Evolutionary conservation across 495 filamentous ascomycete species (phyloP).

Genomic region (Bombardia bombarda): DNA sequence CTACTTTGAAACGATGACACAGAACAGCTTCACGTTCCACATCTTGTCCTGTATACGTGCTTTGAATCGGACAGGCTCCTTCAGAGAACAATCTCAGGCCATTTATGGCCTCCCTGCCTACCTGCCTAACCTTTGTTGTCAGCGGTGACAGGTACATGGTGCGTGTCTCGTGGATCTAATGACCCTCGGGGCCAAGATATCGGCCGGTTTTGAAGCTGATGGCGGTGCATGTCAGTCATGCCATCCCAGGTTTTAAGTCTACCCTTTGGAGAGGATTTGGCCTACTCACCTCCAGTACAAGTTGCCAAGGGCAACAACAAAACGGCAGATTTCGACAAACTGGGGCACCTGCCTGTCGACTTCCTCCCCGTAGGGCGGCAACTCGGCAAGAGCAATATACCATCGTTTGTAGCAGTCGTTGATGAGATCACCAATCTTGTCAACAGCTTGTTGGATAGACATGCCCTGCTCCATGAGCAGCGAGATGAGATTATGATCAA

Average conservation of each 20-base stretch:
- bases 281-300: slow-evolving; percentile 7
- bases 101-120: too few relatives aligned
- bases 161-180: too few relatives aligned
- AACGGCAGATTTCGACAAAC: slow-evolving; percentile 3
- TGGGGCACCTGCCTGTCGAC: slow-evolving; percentile 2
- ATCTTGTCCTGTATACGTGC: too few relatives aligned
- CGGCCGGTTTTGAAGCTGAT: too few relatives aligned
- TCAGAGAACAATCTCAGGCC: too few relatives aligned
- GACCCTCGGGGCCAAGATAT: too few relatives aligned
- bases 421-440: slow-evolving; percentile 1
- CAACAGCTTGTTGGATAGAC: slow-evolving; percentile 3
- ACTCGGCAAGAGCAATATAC: slow-evolving; percentile 3
- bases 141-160: too few relatives aligned
- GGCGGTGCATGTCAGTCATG: too few relatives aligned
- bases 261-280: background rate
- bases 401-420: slow-evolving; percentile 5
- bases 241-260: background rate
- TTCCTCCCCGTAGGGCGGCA: slow-evolving; percentile 6
- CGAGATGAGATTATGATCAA: slow-evolving; percentile 6
- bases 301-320: slow-evolving; percentile 4
- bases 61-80: too few relatives aligned
- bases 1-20: too few relatives aligned
- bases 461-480: background rate
- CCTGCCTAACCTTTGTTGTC: too few relatives aligned
- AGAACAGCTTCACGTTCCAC: too few relatives aligned